Percentiles rank a stretch among this genome's conserved stretches.
Conservation (phyloP, 2,329 filamentous ascomycete species). For the Aspergillus fischeri region DNA sequence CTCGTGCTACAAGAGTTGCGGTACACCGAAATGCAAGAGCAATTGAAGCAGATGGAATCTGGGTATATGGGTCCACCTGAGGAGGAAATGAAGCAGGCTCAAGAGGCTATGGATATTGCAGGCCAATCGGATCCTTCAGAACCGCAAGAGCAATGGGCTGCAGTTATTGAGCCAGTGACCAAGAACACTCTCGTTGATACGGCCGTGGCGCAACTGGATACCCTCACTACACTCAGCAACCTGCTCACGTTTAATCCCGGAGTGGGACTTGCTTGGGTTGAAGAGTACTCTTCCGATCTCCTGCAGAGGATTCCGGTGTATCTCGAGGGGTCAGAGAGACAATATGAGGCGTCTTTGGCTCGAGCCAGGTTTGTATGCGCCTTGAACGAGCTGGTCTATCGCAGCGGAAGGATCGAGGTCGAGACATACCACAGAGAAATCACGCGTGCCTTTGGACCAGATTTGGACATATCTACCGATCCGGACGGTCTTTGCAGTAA, state of each 20-base stretch:
- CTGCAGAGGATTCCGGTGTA: constrained; percentile 54
- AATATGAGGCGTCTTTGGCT: constrained; percentile 52
- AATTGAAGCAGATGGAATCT: constrained; percentile 36
- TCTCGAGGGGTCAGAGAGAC: constrained; percentile 41
- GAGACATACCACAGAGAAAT: constrained; percentile 50
- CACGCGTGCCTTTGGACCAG: constrained; percentile 37
- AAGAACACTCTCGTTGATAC: constrained; percentile 64
- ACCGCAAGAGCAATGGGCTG: constrained; percentile 58
- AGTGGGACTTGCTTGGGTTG: constrained; percentile 52
- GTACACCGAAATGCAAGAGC: constrained; percentile 44
- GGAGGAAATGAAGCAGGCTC: constrained; percentile 10
- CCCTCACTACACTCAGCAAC: constrained; percentile 49
- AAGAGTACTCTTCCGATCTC: constrained; percentile 53
- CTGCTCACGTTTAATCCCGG: constrained; percentile 42
- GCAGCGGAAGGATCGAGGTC: constrained; percentile 46
- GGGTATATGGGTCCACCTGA: constrained; percentile 13
- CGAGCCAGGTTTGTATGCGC: constrained; percentile 55
- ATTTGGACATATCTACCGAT: constrained; percentile 40
- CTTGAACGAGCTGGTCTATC: constrained; percentile 55
- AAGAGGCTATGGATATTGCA: constrained; percentile 7
- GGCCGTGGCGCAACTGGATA: constrained; percentile 59
- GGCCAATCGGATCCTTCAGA: constrained; percentile 20
- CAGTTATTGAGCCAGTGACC: constrained; percentile 63
- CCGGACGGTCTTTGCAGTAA: constrained; percentile 51
- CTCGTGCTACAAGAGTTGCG: constrained; percentile 50